Percentiles rank a stretch among this genome's conserved stretches.
These are phyloP conservation scores for Pugionium cornutum DNA, from an alignment of 345 rosid species.

Conservation along the genomic window DNA sequence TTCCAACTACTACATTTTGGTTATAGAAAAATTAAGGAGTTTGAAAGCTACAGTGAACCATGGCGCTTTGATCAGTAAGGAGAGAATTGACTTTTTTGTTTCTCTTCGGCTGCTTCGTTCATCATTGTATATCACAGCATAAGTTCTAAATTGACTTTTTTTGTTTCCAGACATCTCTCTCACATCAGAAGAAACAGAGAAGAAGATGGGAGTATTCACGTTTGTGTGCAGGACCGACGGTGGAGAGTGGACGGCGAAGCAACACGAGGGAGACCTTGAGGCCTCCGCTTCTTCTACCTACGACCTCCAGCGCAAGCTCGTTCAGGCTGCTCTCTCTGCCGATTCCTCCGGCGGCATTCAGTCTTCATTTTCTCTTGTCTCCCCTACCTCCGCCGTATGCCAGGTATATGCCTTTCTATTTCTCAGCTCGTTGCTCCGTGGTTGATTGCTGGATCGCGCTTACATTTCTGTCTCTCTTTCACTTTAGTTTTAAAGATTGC, in stretches of 20 bases:
- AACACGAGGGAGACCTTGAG: constrained; percentile 67
- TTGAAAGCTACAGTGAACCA: too few relatives aligned
- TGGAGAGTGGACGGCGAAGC: constrained; percentile 63
- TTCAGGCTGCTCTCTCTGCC: constrained; percentile 51
- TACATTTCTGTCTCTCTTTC: constrained; percentile 1
- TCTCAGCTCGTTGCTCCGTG: not conserved
- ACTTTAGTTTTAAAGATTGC: not conserved
- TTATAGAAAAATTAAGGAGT: too few relatives aligned
- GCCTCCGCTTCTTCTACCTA: constrained; percentile 57
- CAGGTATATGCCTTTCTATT: constrained; percentile 48
- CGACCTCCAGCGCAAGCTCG: constrained; percentile 79
- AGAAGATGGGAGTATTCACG: constrained; percentile 57
- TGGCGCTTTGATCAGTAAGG: too few relatives aligned
- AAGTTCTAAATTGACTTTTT: not conserved
- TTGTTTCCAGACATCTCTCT: not conserved
- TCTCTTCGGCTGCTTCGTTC: not conserved
- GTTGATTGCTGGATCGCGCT: constrained; percentile 1
- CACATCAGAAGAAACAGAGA: constrained; percentile 1
- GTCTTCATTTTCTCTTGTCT: constrained; percentile 67
- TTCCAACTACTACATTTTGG: too few relatives aligned
- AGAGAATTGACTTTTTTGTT: too few relatives aligned
- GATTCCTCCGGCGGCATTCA: constrained; percentile 70
- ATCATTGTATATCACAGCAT: not conserved
- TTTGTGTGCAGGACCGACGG: constrained; percentile 55
- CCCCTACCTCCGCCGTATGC: constrained; percentile 73